Conservation (phyloP, 2,329 filamentous ascomycete species). For the Venturiaceae sp. region DNA sequence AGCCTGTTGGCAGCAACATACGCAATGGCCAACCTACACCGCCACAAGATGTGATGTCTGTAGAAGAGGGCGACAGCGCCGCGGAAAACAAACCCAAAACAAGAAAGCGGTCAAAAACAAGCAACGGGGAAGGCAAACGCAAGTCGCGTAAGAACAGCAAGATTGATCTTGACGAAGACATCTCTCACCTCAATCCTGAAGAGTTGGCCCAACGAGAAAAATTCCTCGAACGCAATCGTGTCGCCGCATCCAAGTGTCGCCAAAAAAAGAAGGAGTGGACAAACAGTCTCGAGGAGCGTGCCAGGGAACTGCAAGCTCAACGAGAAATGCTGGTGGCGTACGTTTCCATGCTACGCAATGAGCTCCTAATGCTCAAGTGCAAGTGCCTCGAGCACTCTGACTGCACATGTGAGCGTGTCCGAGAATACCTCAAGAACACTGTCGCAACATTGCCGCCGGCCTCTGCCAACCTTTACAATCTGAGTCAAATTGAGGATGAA, state of each 20-base stretch:
- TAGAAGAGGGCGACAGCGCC: neutral
- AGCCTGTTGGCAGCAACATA: neutral
- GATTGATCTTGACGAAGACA: neutral
- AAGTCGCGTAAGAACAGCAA: neutral
- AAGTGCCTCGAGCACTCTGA: constrained; percentile 25
- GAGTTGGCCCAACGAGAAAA: constrained; percentile 36
- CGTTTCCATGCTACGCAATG: constrained; percentile 22
- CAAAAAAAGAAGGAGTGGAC: constrained; percentile 57
- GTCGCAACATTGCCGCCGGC: constrained; percentile 1
- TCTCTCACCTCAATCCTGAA: neutral
- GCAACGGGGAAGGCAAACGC: neutral
- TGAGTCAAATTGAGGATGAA: neutral
- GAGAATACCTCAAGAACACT: constrained; percentile 20
- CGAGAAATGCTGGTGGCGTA: constrained; percentile 25
- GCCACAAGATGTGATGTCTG: neutral
- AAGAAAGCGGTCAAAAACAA: neutral
- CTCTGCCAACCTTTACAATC: neutral
- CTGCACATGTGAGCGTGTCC: constrained; percentile 26
- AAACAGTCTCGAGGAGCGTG: constrained; percentile 37
- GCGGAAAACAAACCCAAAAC: neutral
- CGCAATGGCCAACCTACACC: neutral
- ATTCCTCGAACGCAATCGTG: constrained; percentile 60
- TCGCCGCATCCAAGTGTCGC: constrained; percentile 65
- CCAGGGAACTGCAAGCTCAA: constrained; percentile 26
- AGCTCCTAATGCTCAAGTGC: constrained; percentile 26